phyloP scores from a whole-genome alignment of 805 yeast genomes.

The Lachancea mirantina region DNA sequence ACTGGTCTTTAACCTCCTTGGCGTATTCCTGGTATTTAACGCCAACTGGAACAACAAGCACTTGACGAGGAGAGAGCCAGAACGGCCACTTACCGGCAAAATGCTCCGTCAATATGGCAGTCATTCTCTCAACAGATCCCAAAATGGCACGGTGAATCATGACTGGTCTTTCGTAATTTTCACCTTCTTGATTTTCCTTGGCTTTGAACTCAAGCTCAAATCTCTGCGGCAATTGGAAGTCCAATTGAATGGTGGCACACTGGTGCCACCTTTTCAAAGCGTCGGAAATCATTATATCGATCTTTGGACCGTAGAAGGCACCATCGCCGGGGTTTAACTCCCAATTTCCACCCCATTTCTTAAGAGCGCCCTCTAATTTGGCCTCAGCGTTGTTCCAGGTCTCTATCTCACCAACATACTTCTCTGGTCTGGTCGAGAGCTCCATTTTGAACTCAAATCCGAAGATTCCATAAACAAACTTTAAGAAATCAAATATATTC shows the following conservation, averaged over 20 bases:
- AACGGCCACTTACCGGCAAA: slow-evolving; percentile 99
- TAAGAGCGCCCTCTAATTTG: slow-evolving; percentile 74
- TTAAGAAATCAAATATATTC: slow-evolving; percentile 77
- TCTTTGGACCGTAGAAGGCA: slow-evolving; percentile 93
- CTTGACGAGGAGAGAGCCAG: slow-evolving; percentile 99
- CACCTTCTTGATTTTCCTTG: slow-evolving; percentile 43
- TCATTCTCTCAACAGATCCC: slow-evolving; percentile 98
- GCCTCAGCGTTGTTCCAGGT: slow-evolving; percentile 92
- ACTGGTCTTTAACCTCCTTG: slow-evolving; percentile 59
- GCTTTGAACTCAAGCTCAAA: slow-evolving; percentile 85
- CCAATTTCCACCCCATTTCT: slow-evolving; percentile 85
- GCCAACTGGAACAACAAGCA: slow-evolving; percentile 94
- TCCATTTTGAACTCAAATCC: slow-evolving; percentile 97
- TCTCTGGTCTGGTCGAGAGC: slow-evolving; percentile 94
- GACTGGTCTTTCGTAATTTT: slow-evolving; percentile 75
- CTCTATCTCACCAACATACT: slow-evolving; percentile 87
- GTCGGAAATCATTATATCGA: slow-evolving; percentile 91
- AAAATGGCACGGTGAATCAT: slow-evolving; percentile 99
- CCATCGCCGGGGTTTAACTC: slow-evolving; percentile 96
- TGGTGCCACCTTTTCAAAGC: slow-evolving; percentile 96
- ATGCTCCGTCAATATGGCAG: slow-evolving; percentile 96
- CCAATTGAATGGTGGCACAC: slow-evolving; percentile 97
- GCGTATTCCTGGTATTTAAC: slow-evolving; percentile 90
- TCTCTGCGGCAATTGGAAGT: slow-evolving; percentile 95
- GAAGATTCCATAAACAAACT: slow-evolving; percentile 79